Conservation (phyloP, 345 rosid species). For the Chamaenerion angustifolium region DNA sequence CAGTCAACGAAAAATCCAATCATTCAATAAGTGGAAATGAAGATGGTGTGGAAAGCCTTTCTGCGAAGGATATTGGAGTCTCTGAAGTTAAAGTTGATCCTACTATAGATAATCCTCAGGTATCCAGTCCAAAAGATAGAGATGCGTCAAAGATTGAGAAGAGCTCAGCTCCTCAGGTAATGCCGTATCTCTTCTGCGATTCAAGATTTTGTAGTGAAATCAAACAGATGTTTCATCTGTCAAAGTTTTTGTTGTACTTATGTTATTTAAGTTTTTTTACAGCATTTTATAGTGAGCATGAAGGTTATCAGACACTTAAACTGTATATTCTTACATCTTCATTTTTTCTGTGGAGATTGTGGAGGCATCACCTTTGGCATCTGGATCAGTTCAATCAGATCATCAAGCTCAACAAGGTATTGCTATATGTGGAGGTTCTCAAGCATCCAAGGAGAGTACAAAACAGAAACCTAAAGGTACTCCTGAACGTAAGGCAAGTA, state of each 20-base stretch:
- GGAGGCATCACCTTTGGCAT: slow-evolving; percentile 40
- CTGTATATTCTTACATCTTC: background rate
- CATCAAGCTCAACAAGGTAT: slow-evolving; percentile 22
- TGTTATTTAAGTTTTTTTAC: background rate
- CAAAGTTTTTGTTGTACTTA: background rate
- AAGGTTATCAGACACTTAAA: too few species aligned
- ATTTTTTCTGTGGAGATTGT: slow-evolving; percentile 26
- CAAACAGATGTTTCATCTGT: slow-evolving; percentile 18
- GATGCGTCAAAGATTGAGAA: slow-evolving; percentile 31
- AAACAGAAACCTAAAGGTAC: slow-evolving; percentile 33
- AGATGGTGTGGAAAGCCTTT: background rate
- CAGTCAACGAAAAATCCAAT: background rate
- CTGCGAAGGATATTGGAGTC: background rate
- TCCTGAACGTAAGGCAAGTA: slow-evolving; percentile 62
- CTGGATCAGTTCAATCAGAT: slow-evolving; percentile 30
- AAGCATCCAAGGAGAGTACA: slow-evolving; percentile 17
- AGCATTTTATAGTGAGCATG: too few species aligned
- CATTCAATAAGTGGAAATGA: background rate
- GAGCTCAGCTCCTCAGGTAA: slow-evolving; percentile 38
- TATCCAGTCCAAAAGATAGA: slow-evolving; percentile 16
- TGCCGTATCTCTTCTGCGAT: slow-evolving; percentile 21
- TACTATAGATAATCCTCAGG: slow-evolving; percentile 11
- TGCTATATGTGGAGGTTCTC: slow-evolving; percentile 21
- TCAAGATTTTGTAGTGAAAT: slow-evolving; percentile 21
- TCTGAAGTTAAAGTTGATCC: background rate